Evolutionary conservation across 1,284 basidiomycete genomes (phyloP).

Genomic region (Cronartium quercuum): DNA sequence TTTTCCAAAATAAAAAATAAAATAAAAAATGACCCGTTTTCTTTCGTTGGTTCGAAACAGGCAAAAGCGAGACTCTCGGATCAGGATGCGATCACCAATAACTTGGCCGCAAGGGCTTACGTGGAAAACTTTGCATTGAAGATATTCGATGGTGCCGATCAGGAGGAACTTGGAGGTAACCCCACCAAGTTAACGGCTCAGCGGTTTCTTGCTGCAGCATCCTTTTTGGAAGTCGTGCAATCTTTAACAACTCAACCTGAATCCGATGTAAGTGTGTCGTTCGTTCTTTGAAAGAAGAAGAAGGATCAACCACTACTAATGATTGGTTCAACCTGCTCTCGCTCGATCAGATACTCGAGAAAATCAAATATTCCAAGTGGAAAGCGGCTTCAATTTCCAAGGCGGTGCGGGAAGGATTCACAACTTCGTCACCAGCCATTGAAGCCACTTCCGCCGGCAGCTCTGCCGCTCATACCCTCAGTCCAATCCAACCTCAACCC

Average conservation of each 20-base stretch:
- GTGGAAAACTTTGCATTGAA: constrained; percentile 89
- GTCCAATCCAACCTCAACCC: background rate
- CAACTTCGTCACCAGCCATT: constrained; percentile 36
- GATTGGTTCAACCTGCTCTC: constrained; percentile 44
- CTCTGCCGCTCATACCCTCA: background rate
- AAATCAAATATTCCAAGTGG: constrained; percentile 84
- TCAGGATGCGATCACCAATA: constrained; percentile 75
- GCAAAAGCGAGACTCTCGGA: constrained; percentile 68
- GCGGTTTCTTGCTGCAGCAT: constrained; percentile 78
- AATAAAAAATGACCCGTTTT: constrained; percentile 16
- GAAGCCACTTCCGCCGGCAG: background rate
- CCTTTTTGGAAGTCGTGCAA: constrained; percentile 74
- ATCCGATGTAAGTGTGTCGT: constrained; percentile 46
- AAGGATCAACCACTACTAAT: constrained; percentile 25
- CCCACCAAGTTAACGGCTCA: constrained; percentile 74
- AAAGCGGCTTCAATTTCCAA: constrained; percentile 83
- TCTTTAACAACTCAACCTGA: constrained; percentile 58
- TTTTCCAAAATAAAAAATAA: background rate
- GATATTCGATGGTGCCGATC: constrained; percentile 82
- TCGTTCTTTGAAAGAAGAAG: background rate
- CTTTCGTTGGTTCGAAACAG: constrained; percentile 44
- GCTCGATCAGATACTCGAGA: constrained; percentile 60
- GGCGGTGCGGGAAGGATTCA: constrained; percentile 66
- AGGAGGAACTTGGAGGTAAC: constrained; percentile 71
- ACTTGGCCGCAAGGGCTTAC: constrained; percentile 74